Conservation (phyloP, 129 eudicot species). For the Gnaphalium uliginosum region DNA sequence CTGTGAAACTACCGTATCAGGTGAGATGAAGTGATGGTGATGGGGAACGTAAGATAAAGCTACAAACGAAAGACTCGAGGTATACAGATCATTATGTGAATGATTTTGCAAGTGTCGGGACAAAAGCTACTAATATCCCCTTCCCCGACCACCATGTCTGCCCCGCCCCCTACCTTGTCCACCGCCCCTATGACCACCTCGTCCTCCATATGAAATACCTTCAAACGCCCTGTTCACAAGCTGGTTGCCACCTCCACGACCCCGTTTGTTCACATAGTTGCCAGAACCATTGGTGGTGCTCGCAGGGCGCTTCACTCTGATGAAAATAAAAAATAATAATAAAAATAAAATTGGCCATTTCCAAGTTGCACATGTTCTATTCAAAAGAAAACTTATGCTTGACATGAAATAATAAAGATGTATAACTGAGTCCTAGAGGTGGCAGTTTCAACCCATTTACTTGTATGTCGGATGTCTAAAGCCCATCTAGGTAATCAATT, state of each 20-base stretch:
- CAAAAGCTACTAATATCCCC: slow-evolving; percentile 45
- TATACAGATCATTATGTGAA: not conserved
- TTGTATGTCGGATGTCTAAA: not conserved
- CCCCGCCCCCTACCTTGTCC: slow-evolving; percentile 68
- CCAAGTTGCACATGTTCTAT: not conserved
- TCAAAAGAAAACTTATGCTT: not conserved
- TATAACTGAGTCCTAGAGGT: too few species aligned
- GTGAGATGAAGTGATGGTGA: slow-evolving; percentile 11
- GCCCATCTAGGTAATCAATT: not conserved
- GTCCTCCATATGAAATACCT: slow-evolving; percentile 57
- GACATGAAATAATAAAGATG: not conserved
- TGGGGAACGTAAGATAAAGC: not conserved
- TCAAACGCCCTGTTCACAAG: slow-evolving; percentile 57
- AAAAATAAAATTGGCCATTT: not conserved
- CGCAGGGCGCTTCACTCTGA: slow-evolving; percentile 69
- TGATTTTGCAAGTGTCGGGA: not conserved
- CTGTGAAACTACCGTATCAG: slow-evolving; percentile 25
- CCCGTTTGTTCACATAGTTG: slow-evolving; percentile 48
- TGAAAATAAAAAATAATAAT: not conserved
- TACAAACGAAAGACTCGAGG: slow-evolving; percentile 3
- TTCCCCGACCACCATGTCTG: slow-evolving; percentile 73
- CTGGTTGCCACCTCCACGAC: slow-evolving; percentile 67
- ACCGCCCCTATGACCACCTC: slow-evolving; percentile 49
- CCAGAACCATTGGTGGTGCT: slow-evolving; percentile 53
- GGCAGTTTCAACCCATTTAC: not conserved